Percentiles rank a stretch among this genome's conserved stretches.
Evolutionary conservation across 2,329 filamentous ascomycete species (phyloP).

Genomic region (Botrytis galanthina): DNA sequence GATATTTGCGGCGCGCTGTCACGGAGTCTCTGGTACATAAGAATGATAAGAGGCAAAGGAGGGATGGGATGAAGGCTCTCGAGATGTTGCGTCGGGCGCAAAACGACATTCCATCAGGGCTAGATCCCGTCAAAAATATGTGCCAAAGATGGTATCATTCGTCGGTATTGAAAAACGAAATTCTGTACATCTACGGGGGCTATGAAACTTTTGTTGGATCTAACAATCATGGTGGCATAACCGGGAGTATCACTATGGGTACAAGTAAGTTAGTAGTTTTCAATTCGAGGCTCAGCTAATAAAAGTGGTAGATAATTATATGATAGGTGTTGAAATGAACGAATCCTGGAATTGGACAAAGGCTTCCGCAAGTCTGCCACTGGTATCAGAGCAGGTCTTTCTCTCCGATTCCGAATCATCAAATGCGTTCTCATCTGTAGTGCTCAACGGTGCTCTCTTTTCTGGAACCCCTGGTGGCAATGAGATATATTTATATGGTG

Average conservation of each 20-base stretch:
- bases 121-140: slow-evolving; percentile 17
- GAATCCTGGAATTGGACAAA: slow-evolving; percentile 24
- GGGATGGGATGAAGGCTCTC: neutral
- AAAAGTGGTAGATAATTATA: slow-evolving; percentile 18
- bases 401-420: slow-evolving; percentile 16
- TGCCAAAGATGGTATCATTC: slow-evolving; percentile 20
- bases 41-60: slow-evolving; percentile 1
- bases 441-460: slow-evolving; percentile 20
- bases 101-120: slow-evolving; percentile 8
- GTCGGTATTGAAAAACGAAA: slow-evolving; percentile 16
- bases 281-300: neutral
- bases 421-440: slow-evolving; percentile 10
- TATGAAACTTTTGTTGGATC: slow-evolving; percentile 17
- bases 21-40: neutral
- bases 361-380: slow-evolving; percentile 11
- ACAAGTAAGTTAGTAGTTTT: slow-evolving; percentile 22
- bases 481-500: slow-evolving; percentile 26
- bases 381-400: slow-evolving; percentile 15
- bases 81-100: slow-evolving; percentile 15
- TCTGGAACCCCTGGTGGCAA: slow-evolving; percentile 10
- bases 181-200: slow-evolving; percentile 18
- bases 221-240: slow-evolving; percentile 6
- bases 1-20: neutral
- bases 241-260: slow-evolving; percentile 16
- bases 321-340: slow-evolving; percentile 22